Conservation (phyloP, 345 rosid genomes). For the Kernera saxatilis region DNA sequence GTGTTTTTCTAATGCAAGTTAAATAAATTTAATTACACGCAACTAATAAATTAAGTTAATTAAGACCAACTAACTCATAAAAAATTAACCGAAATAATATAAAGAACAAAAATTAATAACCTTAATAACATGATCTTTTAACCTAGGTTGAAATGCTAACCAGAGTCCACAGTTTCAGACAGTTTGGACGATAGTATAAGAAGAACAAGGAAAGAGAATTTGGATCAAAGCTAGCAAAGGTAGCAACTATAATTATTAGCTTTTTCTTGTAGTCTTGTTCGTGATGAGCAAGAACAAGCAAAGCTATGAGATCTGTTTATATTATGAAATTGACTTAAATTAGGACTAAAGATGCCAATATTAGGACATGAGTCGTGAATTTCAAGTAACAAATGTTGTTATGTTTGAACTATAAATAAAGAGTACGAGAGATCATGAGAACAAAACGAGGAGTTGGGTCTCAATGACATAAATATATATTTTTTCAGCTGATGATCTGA, state of each 20-base stretch:
- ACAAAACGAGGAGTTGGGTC: slow-evolving; percentile 89
- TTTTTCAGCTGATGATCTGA: slow-evolving; percentile 80
- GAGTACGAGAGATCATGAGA: slow-evolving; percentile 89
- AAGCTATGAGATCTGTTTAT: background rate
- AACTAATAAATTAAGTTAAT: too few species aligned
- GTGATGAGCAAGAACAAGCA: background rate
- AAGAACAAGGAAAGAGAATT: too few species aligned
- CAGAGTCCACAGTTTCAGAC: slow-evolving; percentile 86
- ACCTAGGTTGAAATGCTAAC: too few species aligned
- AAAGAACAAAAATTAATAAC: too few species aligned
- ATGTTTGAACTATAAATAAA: slow-evolving; percentile 43
- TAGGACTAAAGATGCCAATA: background rate
- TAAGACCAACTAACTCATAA: too few species aligned
- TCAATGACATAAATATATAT: slow-evolving; percentile 87
- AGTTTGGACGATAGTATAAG: slow-evolving; percentile 66
- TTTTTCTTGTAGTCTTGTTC: background rate
- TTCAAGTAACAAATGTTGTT: background rate
- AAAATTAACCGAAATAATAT: too few species aligned
- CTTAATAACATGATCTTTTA: too few species aligned
- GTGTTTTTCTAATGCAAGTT: too few species aligned
- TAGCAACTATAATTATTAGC: slow-evolving; percentile 10
- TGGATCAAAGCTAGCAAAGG: too few species aligned
- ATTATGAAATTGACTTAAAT: background rate
- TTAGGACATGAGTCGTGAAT: too few species aligned
- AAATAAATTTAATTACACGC: too few species aligned